These are phyloP conservation scores for Lophiotrema nucula DNA, from an alignment of 495 filamentous ascomycete species.

Conservation along the genomic window DNA sequence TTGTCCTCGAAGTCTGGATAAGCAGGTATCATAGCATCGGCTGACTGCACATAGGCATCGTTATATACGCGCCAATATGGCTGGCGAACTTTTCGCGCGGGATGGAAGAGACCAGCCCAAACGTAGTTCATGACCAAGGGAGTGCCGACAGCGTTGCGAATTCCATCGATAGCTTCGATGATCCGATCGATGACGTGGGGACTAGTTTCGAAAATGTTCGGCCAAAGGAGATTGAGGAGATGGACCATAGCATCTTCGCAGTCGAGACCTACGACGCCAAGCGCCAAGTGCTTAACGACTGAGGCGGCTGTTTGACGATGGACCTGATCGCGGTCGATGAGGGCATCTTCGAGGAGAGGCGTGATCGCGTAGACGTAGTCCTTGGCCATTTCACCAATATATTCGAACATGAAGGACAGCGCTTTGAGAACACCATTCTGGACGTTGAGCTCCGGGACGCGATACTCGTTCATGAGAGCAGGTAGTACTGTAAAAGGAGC, in stretches of 20 bases:
- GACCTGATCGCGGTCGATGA: slow-evolving; percentile 97
- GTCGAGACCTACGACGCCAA: slow-evolving; percentile 94
- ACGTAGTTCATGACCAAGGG: slow-evolving; percentile 94
- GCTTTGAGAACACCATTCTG: slow-evolving; percentile 98
- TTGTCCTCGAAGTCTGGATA: slow-evolving; percentile 83
- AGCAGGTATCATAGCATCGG: slow-evolving; percentile 94
- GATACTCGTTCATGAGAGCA: slow-evolving; percentile 99
- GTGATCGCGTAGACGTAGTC: slow-evolving; percentile 99
- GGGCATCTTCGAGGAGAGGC: slow-evolving; percentile 93
- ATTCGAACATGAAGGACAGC: slow-evolving; percentile 96
- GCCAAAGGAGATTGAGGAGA: slow-evolving; percentile 91
- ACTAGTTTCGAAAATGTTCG: slow-evolving; percentile 96
- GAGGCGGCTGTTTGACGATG: slow-evolving; percentile 95
- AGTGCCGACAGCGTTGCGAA: slow-evolving; percentile 88
- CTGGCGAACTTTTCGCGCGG: slow-evolving; percentile 85
- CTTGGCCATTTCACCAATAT: slow-evolving; percentile 99
- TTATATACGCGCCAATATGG: slow-evolving; percentile 98
- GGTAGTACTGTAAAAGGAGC: slow-evolving; percentile 98
- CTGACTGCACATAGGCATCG: slow-evolving; percentile 90
- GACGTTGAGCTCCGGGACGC: slow-evolving; percentile 93
- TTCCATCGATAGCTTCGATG: slow-evolving; percentile 94
- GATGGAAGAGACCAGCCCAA: slow-evolving; percentile 96
- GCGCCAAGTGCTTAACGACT: slow-evolving; percentile 95
- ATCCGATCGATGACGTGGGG: slow-evolving; percentile 99
- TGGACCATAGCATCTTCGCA: slow-evolving; percentile 99